Conservation (phyloP, 768 basidiomycete genomes). For the Neoboletus subvelutipes region DNA sequence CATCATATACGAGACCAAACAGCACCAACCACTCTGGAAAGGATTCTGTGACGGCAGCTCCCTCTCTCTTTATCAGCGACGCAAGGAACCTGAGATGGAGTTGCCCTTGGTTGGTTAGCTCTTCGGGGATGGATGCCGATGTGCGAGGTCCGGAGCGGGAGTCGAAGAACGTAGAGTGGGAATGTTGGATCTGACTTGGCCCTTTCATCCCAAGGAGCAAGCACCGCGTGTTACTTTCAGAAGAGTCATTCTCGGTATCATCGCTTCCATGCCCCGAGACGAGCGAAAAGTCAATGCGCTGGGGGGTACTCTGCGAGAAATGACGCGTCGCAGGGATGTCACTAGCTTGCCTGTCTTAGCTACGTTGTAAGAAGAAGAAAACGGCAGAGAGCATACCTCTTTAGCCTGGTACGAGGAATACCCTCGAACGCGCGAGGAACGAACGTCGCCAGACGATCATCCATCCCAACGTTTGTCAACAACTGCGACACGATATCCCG, state of each 20-base stretch:
- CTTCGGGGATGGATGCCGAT: conserved; percentile 11
- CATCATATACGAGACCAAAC: conserved; percentile 26
- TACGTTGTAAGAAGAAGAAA: not conserved
- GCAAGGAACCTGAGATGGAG: conserved; percentile 17
- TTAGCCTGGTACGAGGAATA: conserved; percentile 13
- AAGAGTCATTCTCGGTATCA: not conserved
- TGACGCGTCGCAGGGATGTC: not conserved
- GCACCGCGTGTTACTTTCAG: not conserved
- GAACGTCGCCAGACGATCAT: not conserved
- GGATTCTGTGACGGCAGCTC: not conserved
- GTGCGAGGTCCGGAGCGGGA: not conserved
- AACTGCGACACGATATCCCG: conserved; percentile 11
- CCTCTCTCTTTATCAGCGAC: not conserved
- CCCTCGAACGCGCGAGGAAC: conserved; percentile 19
- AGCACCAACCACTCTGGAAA: conserved; percentile 29
- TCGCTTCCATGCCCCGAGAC: not conserved
- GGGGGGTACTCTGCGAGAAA: not conserved
- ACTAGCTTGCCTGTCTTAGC: conserved; percentile 13
- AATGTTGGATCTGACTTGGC: not conserved
- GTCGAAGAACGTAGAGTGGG: not conserved
- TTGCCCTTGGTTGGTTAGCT: conserved; percentile 7
- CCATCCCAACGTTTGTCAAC: conserved; percentile 2
- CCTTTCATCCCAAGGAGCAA: conserved; percentile 22
- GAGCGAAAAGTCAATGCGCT: conserved; percentile 16
- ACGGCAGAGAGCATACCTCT: conserved; percentile 14